Percentiles rank a stretch among this genome's conserved stretches.
These are phyloP conservation scores for Pseudocercospora ulei DNA, from an alignment of 2,329 filamentous ascomycete genomes.

Conservation along the genomic window DNA sequence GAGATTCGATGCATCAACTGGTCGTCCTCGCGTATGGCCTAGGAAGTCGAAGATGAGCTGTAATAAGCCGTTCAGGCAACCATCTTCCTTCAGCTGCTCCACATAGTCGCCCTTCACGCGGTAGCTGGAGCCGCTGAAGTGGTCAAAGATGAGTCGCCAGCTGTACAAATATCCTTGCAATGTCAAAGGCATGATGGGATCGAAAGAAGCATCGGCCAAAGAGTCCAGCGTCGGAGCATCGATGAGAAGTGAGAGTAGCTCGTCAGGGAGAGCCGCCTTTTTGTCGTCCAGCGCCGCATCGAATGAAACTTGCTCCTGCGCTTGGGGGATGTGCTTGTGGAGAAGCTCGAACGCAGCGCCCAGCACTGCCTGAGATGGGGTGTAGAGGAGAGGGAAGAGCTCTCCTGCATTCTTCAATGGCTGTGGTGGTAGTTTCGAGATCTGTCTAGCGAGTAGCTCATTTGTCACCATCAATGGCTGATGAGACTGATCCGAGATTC, in stretches of 20 bases:
- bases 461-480: constrained; percentile 69
- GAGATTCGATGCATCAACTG: constrained; percentile 60
- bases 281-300: constrained; percentile 63
- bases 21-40: constrained; percentile 62
- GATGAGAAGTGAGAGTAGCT: constrained; percentile 72
- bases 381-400: constrained; percentile 66
- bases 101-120: constrained; percentile 75
- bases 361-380: constrained; percentile 65
- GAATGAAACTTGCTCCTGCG: constrained; percentile 73
- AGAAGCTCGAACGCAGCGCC: constrained; percentile 70
- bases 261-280: constrained; percentile 65
- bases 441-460: constrained; percentile 58
- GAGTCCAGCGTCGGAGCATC: constrained; percentile 64
- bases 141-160: constrained; percentile 84
- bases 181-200: constrained; percentile 54
- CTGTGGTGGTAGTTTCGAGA: constrained; percentile 54
- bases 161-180: constrained; percentile 75
- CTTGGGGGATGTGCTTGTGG: constrained; percentile 64
- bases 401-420: constrained; percentile 48
- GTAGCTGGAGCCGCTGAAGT: constrained; percentile 54
- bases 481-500: constrained; percentile 46
- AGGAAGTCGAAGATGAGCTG: constrained; percentile 77
- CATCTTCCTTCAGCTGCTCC: constrained; percentile 64
- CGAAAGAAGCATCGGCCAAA: constrained; percentile 56
- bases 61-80: constrained; percentile 59